A percentile compares a stretch with the other conserved stretches of the same genome.
Evolutionary conservation across 2,329 filamentous ascomycete species (phyloP).

Genomic region (Coniochaeta prunicola): DNA sequence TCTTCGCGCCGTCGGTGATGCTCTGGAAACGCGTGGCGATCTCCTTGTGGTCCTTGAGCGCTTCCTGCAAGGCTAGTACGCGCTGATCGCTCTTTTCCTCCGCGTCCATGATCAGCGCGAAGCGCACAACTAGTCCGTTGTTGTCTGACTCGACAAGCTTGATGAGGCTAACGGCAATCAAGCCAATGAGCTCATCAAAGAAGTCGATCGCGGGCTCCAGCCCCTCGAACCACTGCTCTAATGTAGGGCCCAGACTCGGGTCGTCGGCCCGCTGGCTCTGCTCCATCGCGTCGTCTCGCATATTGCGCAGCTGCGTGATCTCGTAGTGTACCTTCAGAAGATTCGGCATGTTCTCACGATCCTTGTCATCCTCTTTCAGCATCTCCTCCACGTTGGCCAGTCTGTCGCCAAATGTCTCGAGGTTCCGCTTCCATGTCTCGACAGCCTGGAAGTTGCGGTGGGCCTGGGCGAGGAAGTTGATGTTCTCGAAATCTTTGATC

Average conservation of each 20-base stretch:
- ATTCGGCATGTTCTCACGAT: conserved; percentile 87
- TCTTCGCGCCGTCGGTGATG: conserved; percentile 88
- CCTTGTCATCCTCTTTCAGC: conserved; percentile 74
- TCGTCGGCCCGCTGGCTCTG: conserved; percentile 80
- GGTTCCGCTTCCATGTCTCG: conserved; percentile 83
- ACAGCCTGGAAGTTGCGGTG: conserved; percentile 95
- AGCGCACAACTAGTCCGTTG: conserved; percentile 78
- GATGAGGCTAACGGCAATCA: conserved; percentile 84
- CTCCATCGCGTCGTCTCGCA: conserved; percentile 92
- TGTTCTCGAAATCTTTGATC: conserved; percentile 92
- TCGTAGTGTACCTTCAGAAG: conserved; percentile 85
- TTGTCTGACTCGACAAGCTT: conserved; percentile 81
- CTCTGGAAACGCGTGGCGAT: conserved; percentile 90
- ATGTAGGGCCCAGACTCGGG: conserved; percentile 65
- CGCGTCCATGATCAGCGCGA: conserved; percentile 87
- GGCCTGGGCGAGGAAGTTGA: conserved; percentile 86
- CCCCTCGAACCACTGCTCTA: conserved; percentile 83
- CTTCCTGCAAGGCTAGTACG: conserved; percentile 85
- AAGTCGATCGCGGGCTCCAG: conserved; percentile 83
- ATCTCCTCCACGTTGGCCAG: conserved; percentile 70
- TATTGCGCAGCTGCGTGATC: conserved; percentile 84
- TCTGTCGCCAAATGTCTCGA: conserved; percentile 79
- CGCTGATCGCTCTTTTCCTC: conserved; percentile 96
- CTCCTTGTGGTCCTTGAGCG: conserved; percentile 91
- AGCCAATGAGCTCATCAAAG: conserved; percentile 92